Conservation (phyloP, 495 filamentous ascomycete species). For the Penicillium turbatum region DNA sequence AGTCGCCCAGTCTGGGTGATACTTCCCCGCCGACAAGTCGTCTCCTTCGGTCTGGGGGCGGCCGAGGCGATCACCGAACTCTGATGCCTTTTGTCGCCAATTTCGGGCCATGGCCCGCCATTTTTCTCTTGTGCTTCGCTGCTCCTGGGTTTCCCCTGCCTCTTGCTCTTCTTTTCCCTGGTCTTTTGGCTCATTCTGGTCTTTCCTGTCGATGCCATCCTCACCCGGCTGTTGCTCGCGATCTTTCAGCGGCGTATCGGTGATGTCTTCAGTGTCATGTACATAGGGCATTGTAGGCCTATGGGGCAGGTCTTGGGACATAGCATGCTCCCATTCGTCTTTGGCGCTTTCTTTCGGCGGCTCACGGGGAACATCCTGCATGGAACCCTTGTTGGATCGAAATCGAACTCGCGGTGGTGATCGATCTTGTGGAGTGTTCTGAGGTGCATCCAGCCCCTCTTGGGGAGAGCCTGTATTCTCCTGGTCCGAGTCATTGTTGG, state of each 20-base stretch:
- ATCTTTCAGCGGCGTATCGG: constrained; percentile 13
- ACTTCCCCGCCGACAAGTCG: constrained; percentile 21
- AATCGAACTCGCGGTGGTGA: constrained; percentile 18
- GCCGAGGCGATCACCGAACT: constrained; percentile 16
- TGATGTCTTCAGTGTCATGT: constrained; percentile 16
- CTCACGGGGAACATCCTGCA: background rate
- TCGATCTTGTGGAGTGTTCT: background rate
- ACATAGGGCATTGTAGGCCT: constrained; percentile 12
- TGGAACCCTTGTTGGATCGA: constrained; percentile 6
- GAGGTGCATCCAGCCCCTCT: background rate
- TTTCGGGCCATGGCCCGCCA: background rate
- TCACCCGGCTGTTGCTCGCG: background rate
- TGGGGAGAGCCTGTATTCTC: background rate
- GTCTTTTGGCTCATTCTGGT: background rate
- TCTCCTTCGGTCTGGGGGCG: constrained; percentile 22
- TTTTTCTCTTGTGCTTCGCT: background rate
- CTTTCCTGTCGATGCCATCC: background rate
- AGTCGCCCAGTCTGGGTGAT: constrained; percentile 27
- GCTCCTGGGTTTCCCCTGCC: background rate
- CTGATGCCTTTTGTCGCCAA: constrained; percentile 7
- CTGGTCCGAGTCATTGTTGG: background rate
- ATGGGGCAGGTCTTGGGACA: constrained; percentile 9
- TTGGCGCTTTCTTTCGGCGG: background rate
- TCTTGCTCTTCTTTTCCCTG: background rate
- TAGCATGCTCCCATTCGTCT: constrained; percentile 12